Evolutionary conservation across 176 grass and related monocot genomes (phyloP).

Genomic region (Puya raimondii): DNA sequence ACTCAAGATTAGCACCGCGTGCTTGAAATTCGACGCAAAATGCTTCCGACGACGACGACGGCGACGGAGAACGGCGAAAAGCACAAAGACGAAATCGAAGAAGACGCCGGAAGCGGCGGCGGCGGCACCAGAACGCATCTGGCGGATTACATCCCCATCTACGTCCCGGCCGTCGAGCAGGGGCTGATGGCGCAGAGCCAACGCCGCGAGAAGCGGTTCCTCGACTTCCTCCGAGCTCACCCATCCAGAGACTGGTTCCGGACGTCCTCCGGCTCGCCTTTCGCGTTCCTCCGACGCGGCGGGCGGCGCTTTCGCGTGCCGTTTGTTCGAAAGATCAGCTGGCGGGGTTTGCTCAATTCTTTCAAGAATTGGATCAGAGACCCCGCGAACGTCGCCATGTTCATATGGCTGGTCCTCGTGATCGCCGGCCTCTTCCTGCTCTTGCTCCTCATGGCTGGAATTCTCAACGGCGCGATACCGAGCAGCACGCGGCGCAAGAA

Average conservation of each 20-base stretch:
- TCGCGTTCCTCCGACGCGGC: conserved; percentile 27
- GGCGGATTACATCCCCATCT: conserved; percentile 67
- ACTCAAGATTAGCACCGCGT: no score
- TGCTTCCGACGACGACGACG: no score
- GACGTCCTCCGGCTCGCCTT: conserved; percentile 39
- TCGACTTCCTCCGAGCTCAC: conserved; percentile 73
- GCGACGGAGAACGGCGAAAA: not conserved
- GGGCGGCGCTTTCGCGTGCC: conserved; percentile 50
- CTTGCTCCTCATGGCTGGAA: conserved; percentile 56
- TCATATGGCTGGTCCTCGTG: conserved; percentile 63
- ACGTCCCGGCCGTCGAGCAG: conserved; percentile 49
- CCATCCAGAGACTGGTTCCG: conserved; percentile 83
- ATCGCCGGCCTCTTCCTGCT: conserved; percentile 43
- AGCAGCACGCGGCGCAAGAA: conserved; percentile 47
- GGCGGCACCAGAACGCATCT: conserved; percentile 25
- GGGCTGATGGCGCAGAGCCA: conserved; percentile 19
- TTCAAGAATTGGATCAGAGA: conserved; percentile 69
- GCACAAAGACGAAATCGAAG: conserved; percentile 3
- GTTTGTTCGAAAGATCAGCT: conserved; percentile 63
- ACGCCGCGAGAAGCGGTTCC: conserved; percentile 37
- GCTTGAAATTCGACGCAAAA: no score
- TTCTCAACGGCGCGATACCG: conserved; percentile 55
- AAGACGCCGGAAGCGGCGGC: not conserved
- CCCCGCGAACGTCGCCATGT: conserved; percentile 63
- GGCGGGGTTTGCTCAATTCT: conserved; percentile 36